Percentiles rank a stretch among this genome's conserved stretches.
Evolutionary conservation across 306 rosid species (phyloP).

Genomic region (Corylus avellana): DNA sequence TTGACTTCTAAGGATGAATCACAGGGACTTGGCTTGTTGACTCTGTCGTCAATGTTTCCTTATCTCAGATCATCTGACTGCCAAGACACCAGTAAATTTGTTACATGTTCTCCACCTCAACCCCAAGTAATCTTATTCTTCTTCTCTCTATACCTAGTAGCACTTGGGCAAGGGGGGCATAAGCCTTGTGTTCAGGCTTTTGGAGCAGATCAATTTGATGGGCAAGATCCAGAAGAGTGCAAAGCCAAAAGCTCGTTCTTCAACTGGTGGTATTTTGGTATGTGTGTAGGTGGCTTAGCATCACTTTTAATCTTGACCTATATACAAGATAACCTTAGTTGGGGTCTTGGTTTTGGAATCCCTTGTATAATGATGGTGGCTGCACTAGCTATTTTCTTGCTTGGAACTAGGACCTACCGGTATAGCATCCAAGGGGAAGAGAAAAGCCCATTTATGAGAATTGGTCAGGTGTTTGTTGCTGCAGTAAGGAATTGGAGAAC

Average conservation of each 20-base stretch:
- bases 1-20: background rate
- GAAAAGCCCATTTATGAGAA: conserved; percentile 48
- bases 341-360: conserved; percentile 73
- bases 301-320: conserved; percentile 40
- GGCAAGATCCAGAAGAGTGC: conserved; percentile 52
- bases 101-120: conserved; percentile 34
- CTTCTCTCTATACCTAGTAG: conserved; percentile 59
- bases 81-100: conserved; percentile 15
- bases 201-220: conserved; percentile 81
- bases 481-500: conserved; percentile 37
- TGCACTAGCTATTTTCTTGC: conserved; percentile 52
- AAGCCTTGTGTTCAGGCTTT: conserved; percentile 87
- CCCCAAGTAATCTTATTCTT: conserved; percentile 58
- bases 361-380: conserved; percentile 52
- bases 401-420: conserved; percentile 59
- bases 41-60: conserved; percentile 53
- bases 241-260: conserved; percentile 77
- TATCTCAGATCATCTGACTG: conserved; percentile 35
- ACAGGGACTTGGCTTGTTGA: conserved; percentile 64
- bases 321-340: conserved; percentile 56
- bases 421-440: conserved; percentile 20
- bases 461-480: conserved; percentile 40
- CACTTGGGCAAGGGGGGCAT: conserved; percentile 70
- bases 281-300: conserved; percentile 33
- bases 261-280: conserved; percentile 79